phyloP scores from a whole-genome alignment of 257 asterid genomes.

The Solanum bukasovii region DNA sequence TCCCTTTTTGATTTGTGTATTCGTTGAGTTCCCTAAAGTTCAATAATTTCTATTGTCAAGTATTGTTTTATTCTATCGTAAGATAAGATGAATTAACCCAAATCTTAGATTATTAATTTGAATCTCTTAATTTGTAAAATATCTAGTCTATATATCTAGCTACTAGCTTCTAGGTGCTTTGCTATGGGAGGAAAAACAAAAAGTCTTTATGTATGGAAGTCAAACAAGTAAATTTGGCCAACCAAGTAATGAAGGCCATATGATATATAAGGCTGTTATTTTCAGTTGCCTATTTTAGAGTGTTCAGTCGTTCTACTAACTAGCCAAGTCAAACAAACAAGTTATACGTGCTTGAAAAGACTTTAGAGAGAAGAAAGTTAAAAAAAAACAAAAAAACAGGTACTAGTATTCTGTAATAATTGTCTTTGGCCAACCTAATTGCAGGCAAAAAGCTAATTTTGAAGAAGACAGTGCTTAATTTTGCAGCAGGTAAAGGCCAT shows the following conservation, averaged over 20 bases:
- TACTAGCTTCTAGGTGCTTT: not conserved
- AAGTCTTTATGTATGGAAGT: not conserved
- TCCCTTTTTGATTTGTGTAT: not conserved
- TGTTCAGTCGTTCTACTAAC: not conserved
- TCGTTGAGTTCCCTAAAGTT: too few species aligned
- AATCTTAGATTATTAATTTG: not conserved
- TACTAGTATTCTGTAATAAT: not conserved
- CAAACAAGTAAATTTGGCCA: not conserved
- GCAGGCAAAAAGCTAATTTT: not conserved
- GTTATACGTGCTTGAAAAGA: not conserved
- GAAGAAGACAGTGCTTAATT: not conserved
- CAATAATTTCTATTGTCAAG: too few species aligned
- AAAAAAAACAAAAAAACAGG: not conserved
- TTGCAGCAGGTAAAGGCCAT: not conserved
- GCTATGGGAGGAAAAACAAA: not conserved
- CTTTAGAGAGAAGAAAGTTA: not conserved
- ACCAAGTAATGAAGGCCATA: not conserved
- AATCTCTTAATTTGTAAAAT: not conserved
- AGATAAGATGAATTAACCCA: not conserved
- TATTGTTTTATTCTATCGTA: not conserved
- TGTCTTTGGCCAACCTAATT: not conserved
- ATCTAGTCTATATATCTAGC: not conserved
- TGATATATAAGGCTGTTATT: not conserved
- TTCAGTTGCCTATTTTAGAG: not conserved
- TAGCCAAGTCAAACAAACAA: not conserved